These are phyloP conservation scores for Limonium bicolor DNA, from an alignment of 148 eudicot species.

Conservation along the genomic window DNA sequence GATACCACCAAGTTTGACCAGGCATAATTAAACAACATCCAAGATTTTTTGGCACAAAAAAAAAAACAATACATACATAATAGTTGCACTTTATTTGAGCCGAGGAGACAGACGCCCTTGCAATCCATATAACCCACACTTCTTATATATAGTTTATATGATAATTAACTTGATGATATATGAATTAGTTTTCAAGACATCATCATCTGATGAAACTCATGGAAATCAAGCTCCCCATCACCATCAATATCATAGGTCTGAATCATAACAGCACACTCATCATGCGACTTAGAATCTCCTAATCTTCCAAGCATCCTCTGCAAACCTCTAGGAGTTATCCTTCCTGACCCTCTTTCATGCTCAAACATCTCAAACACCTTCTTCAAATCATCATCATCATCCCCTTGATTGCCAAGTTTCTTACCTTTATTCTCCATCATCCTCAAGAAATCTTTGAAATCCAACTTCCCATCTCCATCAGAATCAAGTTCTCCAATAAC, in stretches of 20 bases:
- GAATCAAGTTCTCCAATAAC: constrained; percentile 48
- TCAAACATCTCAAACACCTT: constrained; percentile 59
- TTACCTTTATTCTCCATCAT: constrained; percentile 41
- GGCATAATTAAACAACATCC: too few species aligned
- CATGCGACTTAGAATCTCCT: constrained; percentile 42
- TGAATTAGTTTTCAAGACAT: too few species aligned
- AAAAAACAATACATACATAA: too few species aligned
- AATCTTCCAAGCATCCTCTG: constrained; percentile 38
- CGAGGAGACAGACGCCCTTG: too few species aligned
- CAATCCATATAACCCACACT: too few species aligned
- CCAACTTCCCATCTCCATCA: constrained; percentile 42
- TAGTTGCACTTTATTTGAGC: too few species aligned
- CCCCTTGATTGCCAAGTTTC: constrained; percentile 5
- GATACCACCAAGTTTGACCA: too few species aligned
- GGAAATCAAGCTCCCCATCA: constrained; percentile 53
- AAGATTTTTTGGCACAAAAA: too few species aligned
- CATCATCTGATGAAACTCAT: constrained; percentile 67
- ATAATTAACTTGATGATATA: too few species aligned
- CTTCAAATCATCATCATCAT: constrained; percentile 32
- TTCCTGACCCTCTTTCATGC: constrained; percentile 44
- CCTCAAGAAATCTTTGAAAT: constrained; percentile 38
- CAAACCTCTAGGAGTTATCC: constrained; percentile 56
- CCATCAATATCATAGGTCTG: constrained; percentile 51
- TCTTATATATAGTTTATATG: too few species aligned
- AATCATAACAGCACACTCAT: constrained; percentile 66